Evolutionary conservation across 352 stramenopile genomes (phyloP), one percentile per base, ranked within the genome.

Genomic region (Phytophthora fragariaefolia): DNA sequence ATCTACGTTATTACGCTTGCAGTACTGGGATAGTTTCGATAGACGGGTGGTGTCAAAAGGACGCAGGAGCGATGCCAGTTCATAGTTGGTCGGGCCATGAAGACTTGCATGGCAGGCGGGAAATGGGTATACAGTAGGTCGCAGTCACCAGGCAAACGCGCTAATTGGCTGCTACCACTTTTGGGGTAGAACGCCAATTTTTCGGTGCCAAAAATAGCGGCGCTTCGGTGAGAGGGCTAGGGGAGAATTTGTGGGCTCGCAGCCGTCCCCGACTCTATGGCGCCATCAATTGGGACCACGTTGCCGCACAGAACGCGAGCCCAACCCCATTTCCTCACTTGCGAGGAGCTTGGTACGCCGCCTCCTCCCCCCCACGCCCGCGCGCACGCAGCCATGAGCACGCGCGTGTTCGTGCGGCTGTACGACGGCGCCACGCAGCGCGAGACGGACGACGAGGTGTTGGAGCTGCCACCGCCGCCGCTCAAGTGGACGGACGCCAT

Each of bases 351-450:
- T 45, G 23, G 56, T 51, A 46, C 46, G 58, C 50, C 27, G 26
- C 15, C 27, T 15, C 58, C 43, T 27, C 17, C 20, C 20, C 20
- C 32, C 27, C 13, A 17, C 40, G 15, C 22, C 60, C 40, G 42
- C 34, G 24, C 36, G 17, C 20, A n/a, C n/a, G 46, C 24, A 67
- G 55, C n/a, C 47, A 81, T 72, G 65, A 87, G 69, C 62, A 78
- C 82, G 46, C 85, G 85, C 62, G 85, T 93, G 55, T 93, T 91
- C 67, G 85, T 93, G 60, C 82, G 85, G n/a, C 77, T 93, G 23
- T 91, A 87, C 56, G 81, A 91, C 45, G 78, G 83, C 57, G 57
- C 48, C 23, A 72, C 52, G 51, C 73, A 80, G 54, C 58, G 59
- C 54, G 85, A 93, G 57, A 88, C 77, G 8, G 72, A 85, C 20